Percentiles rank a stretch among this genome's conserved stretches.
Conservation (phyloP, 257 asterid species). For the Anisodus acutangulus region DNA sequence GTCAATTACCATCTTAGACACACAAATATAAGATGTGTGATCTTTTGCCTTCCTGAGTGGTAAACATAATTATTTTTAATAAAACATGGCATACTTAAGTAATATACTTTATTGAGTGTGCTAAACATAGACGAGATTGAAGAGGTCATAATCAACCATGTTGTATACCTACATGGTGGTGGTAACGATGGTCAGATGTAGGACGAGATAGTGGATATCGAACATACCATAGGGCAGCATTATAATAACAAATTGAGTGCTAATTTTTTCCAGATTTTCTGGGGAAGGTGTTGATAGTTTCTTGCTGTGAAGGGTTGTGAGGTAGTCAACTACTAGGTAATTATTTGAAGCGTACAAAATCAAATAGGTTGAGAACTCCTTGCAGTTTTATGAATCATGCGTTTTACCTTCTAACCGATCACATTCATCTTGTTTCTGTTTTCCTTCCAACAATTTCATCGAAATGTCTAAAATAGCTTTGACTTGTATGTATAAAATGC, state of each 20-base stretch:
- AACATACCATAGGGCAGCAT: neutral
- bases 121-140: neutral
- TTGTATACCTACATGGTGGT: neutral
- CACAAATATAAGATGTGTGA: neutral
- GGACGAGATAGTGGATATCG: neutral
- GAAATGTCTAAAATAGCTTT: neutral
- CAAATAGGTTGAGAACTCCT: neutral
- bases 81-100: neutral
- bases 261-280: neutral
- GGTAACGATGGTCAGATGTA: neutral
- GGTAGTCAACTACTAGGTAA: neutral
- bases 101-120: neutral
- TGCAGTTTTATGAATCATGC: neutral
- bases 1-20: neutral
- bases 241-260: neutral
- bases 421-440: neutral
- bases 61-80: conserved; percentile 11
- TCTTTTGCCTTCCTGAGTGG: neutral
- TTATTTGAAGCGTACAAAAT: neutral
- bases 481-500: neutral
- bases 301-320: conserved; percentile 5
- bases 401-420: neutral
- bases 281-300: conserved; percentile 20
- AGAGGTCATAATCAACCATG: neutral
- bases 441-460: neutral